A percentile compares a stretch with the other conserved stretches of the same genome.
phyloP scores from a whole-genome alignment of 169 alveolate genomes.

The Blepharisma undulans region DNA sequence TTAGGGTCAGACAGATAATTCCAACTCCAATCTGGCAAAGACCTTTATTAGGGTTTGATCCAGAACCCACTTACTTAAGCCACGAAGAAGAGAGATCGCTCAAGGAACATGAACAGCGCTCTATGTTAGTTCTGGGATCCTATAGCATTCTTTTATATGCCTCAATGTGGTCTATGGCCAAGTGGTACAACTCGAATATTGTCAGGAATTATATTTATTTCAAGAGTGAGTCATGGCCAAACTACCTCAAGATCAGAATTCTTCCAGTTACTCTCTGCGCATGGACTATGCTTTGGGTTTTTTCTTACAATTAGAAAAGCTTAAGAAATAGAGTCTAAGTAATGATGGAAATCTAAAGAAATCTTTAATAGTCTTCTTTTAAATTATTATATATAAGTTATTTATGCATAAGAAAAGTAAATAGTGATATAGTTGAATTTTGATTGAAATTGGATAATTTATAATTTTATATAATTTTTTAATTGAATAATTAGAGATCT shows the following conservation, averaged over 20 bases:
- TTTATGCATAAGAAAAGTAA: too few relatives aligned
- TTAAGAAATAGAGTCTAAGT: background rate
- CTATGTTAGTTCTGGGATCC: background rate
- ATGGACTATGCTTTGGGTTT: background rate
- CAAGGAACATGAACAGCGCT: background rate
- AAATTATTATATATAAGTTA: too few relatives aligned
- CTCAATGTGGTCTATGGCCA: background rate
- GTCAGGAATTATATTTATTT: background rate
- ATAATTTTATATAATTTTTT: background rate
- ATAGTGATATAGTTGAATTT: background rate
- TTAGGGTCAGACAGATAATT: background rate
- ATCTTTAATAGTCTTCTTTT: background rate
- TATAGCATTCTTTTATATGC: background rate
- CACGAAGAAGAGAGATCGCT: background rate
- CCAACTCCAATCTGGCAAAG: conserved; percentile 8
- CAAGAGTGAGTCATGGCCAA: background rate
- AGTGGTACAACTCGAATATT: background rate
- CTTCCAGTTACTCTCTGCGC: background rate
- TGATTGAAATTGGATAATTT: too few relatives aligned
- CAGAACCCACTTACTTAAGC: background rate
- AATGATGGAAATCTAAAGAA: background rate
- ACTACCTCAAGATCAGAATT: background rate
- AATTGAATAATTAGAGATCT: background rate
- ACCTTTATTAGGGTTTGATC: background rate
- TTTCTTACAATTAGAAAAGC: background rate